phyloP scores from a whole-genome alignment of 768 basidiomycete genomes.

The Leccinum arenicola region DNA sequence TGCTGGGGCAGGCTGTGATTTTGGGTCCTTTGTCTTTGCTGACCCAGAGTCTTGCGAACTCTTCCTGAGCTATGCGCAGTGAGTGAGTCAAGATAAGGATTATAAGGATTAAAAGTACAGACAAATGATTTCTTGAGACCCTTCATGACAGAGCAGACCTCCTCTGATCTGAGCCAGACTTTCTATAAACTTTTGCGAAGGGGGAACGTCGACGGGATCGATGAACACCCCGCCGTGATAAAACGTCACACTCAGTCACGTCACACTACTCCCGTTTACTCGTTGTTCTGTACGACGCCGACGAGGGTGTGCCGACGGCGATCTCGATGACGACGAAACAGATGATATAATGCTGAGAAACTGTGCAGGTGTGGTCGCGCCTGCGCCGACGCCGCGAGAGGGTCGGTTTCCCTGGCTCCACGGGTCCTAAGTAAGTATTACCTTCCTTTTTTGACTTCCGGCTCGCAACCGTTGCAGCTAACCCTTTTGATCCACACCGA shows the following conservation, averaged over 20 bases:
- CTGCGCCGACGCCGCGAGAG: not conserved
- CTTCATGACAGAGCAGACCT: constrained; percentile 49
- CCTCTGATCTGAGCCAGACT: constrained; percentile 14
- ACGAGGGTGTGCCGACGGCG: not conserved
- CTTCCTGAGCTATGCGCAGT: constrained; percentile 57
- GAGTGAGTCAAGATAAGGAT: constrained; percentile 19
- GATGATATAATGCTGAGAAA: not conserved
- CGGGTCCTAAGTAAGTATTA: not conserved
- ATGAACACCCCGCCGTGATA: constrained; percentile 37
- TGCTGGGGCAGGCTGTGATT: constrained; percentile 39
- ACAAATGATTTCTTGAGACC: constrained; percentile 83
- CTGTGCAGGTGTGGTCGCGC: not conserved
- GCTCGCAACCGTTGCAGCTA: constrained; percentile 19
- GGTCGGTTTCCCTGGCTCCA: not conserved
- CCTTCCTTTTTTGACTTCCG: constrained; percentile 26
- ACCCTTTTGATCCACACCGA: constrained; percentile 6
- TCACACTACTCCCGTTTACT: constrained; percentile 18
- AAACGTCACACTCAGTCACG: constrained; percentile 29
- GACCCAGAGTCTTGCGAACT: constrained; percentile 62
- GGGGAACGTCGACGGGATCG: constrained; percentile 33
- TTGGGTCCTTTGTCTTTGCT: constrained; percentile 67
- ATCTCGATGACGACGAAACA: not conserved
- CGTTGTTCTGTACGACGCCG: constrained; percentile 7
- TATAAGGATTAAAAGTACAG: constrained; percentile 12
- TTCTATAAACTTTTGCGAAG: not conserved